These are phyloP conservation scores for Xerocomellus chrysenteron DNA, from an alignment of 768 basidiomycete species.

Conservation along the genomic window DNA sequence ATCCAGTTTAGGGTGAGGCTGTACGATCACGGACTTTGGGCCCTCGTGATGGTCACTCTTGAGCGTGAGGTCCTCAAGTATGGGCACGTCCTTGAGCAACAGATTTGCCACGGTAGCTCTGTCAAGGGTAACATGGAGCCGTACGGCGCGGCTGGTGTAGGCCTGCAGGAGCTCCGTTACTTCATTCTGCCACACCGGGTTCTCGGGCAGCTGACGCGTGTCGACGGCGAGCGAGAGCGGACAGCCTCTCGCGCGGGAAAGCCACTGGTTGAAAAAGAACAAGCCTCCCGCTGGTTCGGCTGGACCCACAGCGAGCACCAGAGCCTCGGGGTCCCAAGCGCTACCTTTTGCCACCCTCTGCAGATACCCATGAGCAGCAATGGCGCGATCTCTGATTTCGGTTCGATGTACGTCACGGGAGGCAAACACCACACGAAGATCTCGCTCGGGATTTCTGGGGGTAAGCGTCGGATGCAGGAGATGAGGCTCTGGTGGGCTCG, in stretches of 20 bases:
- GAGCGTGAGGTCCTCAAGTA: conserved; percentile 17
- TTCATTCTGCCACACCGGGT: conserved; percentile 22
- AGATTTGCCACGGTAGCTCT: conserved; percentile 9
- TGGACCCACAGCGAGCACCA: conserved; percentile 44
- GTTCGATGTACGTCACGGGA: conserved; percentile 25
- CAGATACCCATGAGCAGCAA: conserved; percentile 42
- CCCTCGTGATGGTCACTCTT: no score
- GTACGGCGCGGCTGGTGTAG: conserved; percentile 11
- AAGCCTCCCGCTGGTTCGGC: conserved; percentile 1
- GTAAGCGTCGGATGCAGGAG: conserved; percentile 35
- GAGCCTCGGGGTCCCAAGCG: conserved; percentile 39
- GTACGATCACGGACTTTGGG: no score
- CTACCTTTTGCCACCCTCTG: conserved; percentile 42
- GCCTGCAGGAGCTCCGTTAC: conserved; percentile 23
- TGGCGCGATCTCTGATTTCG: conserved; percentile 30
- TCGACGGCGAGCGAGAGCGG: conserved; percentile 26
- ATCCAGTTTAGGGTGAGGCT: no score
- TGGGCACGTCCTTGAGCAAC: conserved; percentile 18
- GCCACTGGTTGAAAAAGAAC: conserved; percentile 18
- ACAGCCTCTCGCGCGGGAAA: conserved; percentile 17
- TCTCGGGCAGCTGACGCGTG: conserved; percentile 4
- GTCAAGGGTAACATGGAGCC: conserved; percentile 13
- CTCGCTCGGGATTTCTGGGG: conserved; percentile 46
- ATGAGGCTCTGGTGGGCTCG: conserved; percentile 19
- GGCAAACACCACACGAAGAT: conserved; percentile 43